A percentile compares a stretch with the other conserved stretches of the same genome.
phyloP scores from a whole-genome alignment of 305 asterid species.

The Coffea humblotiana region DNA sequence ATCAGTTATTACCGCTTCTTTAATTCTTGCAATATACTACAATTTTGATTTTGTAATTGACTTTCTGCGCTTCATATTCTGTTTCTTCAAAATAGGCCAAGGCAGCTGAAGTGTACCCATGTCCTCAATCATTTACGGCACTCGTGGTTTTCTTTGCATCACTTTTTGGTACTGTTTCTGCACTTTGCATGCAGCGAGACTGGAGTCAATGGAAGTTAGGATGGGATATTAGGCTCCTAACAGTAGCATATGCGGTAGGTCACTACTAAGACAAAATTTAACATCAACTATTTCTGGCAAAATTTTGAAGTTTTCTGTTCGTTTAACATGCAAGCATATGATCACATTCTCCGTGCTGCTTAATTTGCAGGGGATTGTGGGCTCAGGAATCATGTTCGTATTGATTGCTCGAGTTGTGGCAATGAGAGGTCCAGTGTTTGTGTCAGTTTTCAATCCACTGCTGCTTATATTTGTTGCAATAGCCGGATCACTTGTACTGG shows the following conservation, averaged over 20 bases:
- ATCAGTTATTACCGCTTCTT: too few relatives aligned
- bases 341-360: too few relatives aligned
- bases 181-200: slow-evolving; percentile 45
- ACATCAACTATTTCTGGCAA: too few relatives aligned
- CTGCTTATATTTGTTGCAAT: slow-evolving; percentile 64
- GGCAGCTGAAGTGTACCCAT: slow-evolving; percentile 44
- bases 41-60: too few relatives aligned
- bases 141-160: slow-evolving; percentile 50
- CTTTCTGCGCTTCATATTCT: too few relatives aligned
- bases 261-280: too few relatives aligned
- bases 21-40: too few relatives aligned
- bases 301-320: too few relatives aligned
- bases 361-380: too few relatives aligned
- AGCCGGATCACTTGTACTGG: slow-evolving; percentile 53
- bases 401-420: slow-evolving; percentile 47
- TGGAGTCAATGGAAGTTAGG: slow-evolving; percentile 75
- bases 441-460: slow-evolving; percentile 60
- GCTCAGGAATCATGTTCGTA: too few relatives aligned
- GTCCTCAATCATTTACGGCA: slow-evolving; percentile 67
- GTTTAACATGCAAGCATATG: too few relatives aligned
- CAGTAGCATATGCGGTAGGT: slow-evolving; percentile 3
- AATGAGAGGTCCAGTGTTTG: slow-evolving; percentile 72
- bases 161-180: slow-evolving; percentile 43
- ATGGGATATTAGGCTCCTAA: slow-evolving; percentile 60
- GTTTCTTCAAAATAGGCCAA: too few relatives aligned